Evolutionary conservation across 306 rosid species (phyloP).

Genomic region (Trifolium dubium): DNA sequence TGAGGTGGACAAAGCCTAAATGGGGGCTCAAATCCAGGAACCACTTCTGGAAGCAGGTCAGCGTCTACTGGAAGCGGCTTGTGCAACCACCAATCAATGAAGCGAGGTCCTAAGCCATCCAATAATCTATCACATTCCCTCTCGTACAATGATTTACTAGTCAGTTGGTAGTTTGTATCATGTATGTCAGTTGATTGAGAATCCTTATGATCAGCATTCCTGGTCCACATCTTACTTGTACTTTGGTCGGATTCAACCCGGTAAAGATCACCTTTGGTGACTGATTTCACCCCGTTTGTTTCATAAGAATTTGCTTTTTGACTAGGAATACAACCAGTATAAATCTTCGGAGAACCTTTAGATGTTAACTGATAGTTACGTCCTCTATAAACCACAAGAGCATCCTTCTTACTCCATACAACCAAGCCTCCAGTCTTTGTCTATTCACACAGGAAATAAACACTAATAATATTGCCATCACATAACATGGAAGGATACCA

Average conservation of each 20-base stretch:
- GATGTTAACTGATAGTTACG: constrained; percentile 45
- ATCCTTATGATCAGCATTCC: constrained; percentile 36
- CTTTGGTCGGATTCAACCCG: constrained; percentile 31
- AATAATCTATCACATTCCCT: constrained; percentile 82
- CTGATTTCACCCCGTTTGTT: constrained; percentile 40
- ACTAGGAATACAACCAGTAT: constrained; percentile 33
- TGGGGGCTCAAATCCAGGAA: constrained; percentile 76
- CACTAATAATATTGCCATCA: constrained; percentile 40
- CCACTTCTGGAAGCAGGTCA: constrained; percentile 77
- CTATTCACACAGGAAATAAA: constrained; percentile 51
- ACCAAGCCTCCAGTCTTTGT: constrained; percentile 86
- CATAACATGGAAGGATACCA: constrained; percentile 22
- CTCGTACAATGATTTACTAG: constrained; percentile 64
- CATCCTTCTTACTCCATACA: constrained; percentile 72
- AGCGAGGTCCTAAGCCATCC: constrained; percentile 89
- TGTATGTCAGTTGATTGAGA: constrained; percentile 32
- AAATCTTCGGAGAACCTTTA: constrained; percentile 40
- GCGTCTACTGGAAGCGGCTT: constrained; percentile 95
- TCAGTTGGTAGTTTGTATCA: constrained; percentile 42
- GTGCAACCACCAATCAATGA: constrained; percentile 91
- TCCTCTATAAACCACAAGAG: constrained; percentile 75
- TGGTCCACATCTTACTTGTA: constrained; percentile 36
- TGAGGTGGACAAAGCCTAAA: constrained; percentile 69
- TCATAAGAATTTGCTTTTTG: constrained; percentile 33
- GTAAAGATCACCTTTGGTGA: constrained; percentile 31